Conservation (phyloP, 805 yeast genomes). For the Saccharomyces paradoxus region DNA sequence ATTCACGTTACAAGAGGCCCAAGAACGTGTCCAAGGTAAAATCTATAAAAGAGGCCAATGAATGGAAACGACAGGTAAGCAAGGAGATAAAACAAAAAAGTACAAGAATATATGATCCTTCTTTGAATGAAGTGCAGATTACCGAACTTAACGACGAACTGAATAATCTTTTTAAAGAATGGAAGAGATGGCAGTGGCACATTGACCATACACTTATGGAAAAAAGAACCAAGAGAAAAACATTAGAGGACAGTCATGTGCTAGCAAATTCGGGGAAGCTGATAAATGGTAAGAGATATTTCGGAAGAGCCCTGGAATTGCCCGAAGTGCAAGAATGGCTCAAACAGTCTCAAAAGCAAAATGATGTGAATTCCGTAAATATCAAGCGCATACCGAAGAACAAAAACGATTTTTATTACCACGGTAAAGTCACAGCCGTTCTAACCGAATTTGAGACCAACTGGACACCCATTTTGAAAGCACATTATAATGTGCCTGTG, state of each 20-base stretch:
- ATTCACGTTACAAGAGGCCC: slow-evolving; percentile 53
- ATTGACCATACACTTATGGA: slow-evolving; percentile 61
- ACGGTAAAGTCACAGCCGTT: background rate
- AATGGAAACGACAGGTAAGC: slow-evolving; percentile 55
- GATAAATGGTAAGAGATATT: slow-evolving; percentile 58
- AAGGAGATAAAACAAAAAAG: slow-evolving; percentile 56
- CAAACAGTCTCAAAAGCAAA: slow-evolving; percentile 25
- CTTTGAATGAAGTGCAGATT: slow-evolving; percentile 51
- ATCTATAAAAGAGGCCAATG: slow-evolving; percentile 56
- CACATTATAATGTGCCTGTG: slow-evolving; percentile 2
- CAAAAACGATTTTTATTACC: slow-evolving; percentile 3
- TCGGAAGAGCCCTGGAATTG: slow-evolving; percentile 75
- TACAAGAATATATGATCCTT: slow-evolving; percentile 54
- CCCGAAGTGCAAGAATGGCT: slow-evolving; percentile 57
- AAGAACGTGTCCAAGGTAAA: slow-evolving; percentile 45
- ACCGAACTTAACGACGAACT: slow-evolving; percentile 68
- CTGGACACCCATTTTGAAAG: slow-evolving; percentile 12
- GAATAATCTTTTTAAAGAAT: slow-evolving; percentile 59
- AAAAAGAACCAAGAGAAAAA: slow-evolving; percentile 6
- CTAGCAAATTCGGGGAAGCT: slow-evolving; percentile 22
- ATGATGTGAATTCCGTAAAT: slow-evolving; percentile 10
- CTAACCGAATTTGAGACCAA: slow-evolving; percentile 7
- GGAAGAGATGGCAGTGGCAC: slow-evolving; percentile 70
- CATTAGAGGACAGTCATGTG: slow-evolving; percentile 11
- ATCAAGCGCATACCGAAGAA: slow-evolving; percentile 7